Evolutionary conservation across 2,329 filamentous ascomycete species (phyloP).

Genomic region (Amauroascus verrucosus): DNA sequence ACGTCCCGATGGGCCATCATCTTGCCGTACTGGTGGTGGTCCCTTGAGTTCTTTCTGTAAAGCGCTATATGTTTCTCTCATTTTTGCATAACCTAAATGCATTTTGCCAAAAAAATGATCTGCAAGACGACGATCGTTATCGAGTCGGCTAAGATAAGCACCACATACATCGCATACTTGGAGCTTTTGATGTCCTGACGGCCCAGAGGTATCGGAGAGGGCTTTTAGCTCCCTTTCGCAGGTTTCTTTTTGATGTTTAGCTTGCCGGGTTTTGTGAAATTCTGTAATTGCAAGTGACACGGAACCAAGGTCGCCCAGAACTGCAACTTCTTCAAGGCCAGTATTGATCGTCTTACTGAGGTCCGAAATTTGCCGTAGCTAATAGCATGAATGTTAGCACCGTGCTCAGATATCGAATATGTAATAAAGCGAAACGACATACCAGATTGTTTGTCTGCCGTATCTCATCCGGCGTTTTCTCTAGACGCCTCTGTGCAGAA

Average conservation of each 20-base stretch:
- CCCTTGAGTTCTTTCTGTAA: constrained; percentile 79
- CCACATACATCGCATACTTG: constrained; percentile 98
- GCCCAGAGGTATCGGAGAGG: constrained; percentile 82
- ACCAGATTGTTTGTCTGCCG: constrained; percentile 81
- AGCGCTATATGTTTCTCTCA: constrained; percentile 86
- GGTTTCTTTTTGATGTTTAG: constrained; percentile 70
- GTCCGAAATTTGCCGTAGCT: constrained; percentile 76
- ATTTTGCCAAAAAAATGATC: constrained; percentile 99
- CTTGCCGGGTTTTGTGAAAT: constrained; percentile 72
- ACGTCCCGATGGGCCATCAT: constrained; percentile 35
- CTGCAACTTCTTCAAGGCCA: constrained; percentile 73
- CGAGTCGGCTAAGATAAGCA: constrained; percentile 80
- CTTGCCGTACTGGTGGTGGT: constrained; percentile 49
- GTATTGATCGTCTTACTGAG: constrained; percentile 66
- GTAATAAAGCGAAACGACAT: constrained; percentile 18
- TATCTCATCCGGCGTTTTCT: constrained; percentile 98
- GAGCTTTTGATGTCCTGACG: constrained; percentile 90
- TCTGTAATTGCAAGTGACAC: constrained; percentile 78
- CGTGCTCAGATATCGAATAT: not conserved
- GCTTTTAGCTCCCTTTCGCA: constrained; percentile 81
- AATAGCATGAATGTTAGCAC: not conserved
- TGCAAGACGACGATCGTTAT: constrained; percentile 86
- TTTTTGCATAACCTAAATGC: constrained; percentile 95
- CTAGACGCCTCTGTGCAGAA: constrained; percentile 72
- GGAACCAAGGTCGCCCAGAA: constrained; percentile 70